Evolutionary conservation across 768 basidiomycete species (phyloP), one percentile per base, ranked within the genome.

Genomic region (Kwoniella shandongensis): DNA sequence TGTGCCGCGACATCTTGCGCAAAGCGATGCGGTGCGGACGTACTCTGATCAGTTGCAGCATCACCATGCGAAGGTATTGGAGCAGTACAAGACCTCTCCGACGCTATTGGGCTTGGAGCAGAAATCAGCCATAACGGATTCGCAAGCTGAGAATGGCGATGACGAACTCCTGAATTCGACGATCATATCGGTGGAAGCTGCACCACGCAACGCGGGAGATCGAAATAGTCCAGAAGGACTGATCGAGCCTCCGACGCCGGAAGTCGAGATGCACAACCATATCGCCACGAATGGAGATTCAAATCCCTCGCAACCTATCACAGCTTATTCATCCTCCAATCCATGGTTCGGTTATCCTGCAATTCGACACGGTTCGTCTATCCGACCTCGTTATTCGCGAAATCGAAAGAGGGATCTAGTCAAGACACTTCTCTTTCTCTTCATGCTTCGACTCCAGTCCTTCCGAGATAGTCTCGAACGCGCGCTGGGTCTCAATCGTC

Each of bases 301-400:
- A 42, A 10, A 23, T 20, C 27, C 45, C 39, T 35, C 57, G 29
- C 25, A 50, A 11, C 44, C 44, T 4, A 46, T 29, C 15, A 15
- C 13, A 46, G 44, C 20, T 7, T 65, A 64, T 26, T 47, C 57
- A 7, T 55, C 59, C 35, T 54, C 50, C 18, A 76, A 76, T 54
- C 75, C 75, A 25, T 73, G 69, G 71, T 76, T 72, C 39, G 75
- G 75, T 25, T 76, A 76, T 42, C 75, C 75, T 0, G 75, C 65
- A 6, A 35, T 75, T 18, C 53, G 47, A 15, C 52, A 44, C 20
- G 18, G 26, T 7, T 58, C 40, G 18, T 52, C 44, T 1, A 42
- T 73, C 26, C 54, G 56, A 45, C 75, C 75, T 6, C 55, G 63
- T 11, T 72, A 74, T 44, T 44, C 64, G 1, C 61, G 72, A 26